Percentiles rank a stretch among this genome's conserved stretches.
These are phyloP conservation scores for Neoboletus subvelutipes DNA, from an alignment of 768 basidiomycete species.

Conservation along the genomic window DNA sequence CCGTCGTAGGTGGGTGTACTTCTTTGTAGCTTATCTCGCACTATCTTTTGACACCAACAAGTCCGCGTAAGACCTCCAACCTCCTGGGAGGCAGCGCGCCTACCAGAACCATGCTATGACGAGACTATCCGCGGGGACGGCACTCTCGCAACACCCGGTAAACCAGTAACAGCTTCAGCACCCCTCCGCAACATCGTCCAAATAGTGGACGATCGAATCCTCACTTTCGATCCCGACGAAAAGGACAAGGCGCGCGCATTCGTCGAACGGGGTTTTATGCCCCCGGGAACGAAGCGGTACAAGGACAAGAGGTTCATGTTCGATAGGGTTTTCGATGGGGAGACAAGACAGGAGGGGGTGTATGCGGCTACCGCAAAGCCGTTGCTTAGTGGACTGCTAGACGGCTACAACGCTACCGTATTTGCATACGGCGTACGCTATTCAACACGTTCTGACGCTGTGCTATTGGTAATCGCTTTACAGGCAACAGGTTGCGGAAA, in stretches of 20 bases:
- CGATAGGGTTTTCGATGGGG: constrained; percentile 85
- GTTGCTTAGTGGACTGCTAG: constrained; percentile 77
- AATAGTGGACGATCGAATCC: constrained; percentile 89
- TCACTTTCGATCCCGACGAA: constrained; percentile 96
- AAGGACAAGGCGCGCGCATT: constrained; percentile 78
- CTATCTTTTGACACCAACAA: constrained; percentile 33
- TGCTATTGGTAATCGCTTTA: constrained; percentile 14
- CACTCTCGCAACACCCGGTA: constrained; percentile 69
- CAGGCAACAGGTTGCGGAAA: constrained; percentile 99
- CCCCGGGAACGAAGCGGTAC: constrained; percentile 88
- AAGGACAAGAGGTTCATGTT: constrained; percentile 98
- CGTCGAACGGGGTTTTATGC: constrained; percentile 80
- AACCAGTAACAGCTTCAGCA: constrained; percentile 49
- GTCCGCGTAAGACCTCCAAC: constrained; percentile 92
- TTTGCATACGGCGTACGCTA: constrained; percentile 94
- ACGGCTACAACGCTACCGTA: constrained; percentile 96
- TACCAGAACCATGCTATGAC: constrained; percentile 75
- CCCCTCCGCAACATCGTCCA: constrained; percentile 77
- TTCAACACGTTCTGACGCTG: constrained; percentile 1
- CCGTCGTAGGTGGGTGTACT: constrained; percentile 65
- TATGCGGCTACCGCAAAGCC: constrained; percentile 86
- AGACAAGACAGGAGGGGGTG: constrained; percentile 81
- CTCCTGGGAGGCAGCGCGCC: constrained; percentile 77
- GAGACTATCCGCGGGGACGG: constrained; percentile 78
- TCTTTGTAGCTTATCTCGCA: background rate